Evolutionary conservation across 2,329 filamentous ascomycete genomes (phyloP).

Genomic region (Cercospora citrullina): DNA sequence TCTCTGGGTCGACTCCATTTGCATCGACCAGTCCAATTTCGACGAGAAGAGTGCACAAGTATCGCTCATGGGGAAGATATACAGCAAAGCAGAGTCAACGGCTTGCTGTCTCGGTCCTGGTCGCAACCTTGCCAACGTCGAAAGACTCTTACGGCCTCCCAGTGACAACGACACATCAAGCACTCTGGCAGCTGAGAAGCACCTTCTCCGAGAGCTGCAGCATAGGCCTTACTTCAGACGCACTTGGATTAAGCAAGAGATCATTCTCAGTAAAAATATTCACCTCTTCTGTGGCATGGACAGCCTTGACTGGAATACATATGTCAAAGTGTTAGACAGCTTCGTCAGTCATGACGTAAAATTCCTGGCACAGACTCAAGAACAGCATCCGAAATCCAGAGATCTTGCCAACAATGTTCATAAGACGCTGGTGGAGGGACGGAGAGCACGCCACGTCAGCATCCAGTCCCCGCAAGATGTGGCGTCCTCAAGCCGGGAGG

Average conservation of each 20-base stretch:
- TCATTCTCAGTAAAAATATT: neutral
- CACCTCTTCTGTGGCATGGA: neutral
- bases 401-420: neutral
- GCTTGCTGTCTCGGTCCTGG: neutral
- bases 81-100: neutral
- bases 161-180: neutral
- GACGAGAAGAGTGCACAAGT: neutral
- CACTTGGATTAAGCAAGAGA: neutral
- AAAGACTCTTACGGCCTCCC: neutral
- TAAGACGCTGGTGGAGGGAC: neutral
- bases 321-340: neutral
- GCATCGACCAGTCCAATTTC: neutral
- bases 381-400: neutral
- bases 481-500: neutral
- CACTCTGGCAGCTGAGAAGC: neutral
- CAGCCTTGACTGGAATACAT: neutral
- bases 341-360: neutral
- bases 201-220: neutral
- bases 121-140: neutral
- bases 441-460: neutral
- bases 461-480: neutral
- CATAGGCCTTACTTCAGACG: neutral
- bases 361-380: neutral
- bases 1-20: neutral
- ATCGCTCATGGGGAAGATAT: neutral